Conservation (phyloP, 2,329 filamentous ascomycete species). For the Fusarium redolens region DNA sequence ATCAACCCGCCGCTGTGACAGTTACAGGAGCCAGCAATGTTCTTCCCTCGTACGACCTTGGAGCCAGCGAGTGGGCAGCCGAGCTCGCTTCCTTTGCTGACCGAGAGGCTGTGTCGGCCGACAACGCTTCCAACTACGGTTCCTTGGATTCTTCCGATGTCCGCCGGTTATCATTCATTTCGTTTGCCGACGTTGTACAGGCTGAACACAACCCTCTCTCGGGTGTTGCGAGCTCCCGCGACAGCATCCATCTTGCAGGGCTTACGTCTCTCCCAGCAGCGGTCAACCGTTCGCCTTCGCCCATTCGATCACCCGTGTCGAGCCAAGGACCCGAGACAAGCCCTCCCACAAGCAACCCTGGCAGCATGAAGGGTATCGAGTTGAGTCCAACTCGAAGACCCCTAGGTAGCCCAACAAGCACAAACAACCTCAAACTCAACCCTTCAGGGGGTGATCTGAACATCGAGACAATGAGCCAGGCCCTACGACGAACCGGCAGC, state of each 20-base stretch:
- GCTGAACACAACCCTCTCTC: conserved; percentile 76
- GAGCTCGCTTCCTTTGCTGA: conserved; percentile 67
- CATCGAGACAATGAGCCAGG: conserved; percentile 94
- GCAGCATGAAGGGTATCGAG: conserved; percentile 80
- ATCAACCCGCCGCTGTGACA: conserved; percentile 80
- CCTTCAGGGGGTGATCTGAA: conserved; percentile 72
- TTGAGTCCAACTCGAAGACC: conserved; percentile 71
- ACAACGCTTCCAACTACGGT: conserved; percentile 80
- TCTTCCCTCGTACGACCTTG: conserved; percentile 54
- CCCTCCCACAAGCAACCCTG: conserved; percentile 80
- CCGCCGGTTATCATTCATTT: conserved; percentile 91
- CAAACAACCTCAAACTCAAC: conserved; percentile 58
- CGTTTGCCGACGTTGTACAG: conserved; percentile 95
- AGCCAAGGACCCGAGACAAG: conserved; percentile 76
- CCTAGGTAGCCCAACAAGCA: conserved; percentile 72
- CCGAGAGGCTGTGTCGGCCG: conserved; percentile 58
- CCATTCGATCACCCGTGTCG: conserved; percentile 81
- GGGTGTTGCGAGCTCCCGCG: conserved; percentile 65
- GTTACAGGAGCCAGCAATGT: conserved; percentile 64
- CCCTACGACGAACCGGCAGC: conserved; percentile 85
- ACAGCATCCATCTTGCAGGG: conserved; percentile 76
- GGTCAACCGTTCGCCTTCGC: conserved; percentile 79
- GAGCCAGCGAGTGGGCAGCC: conserved; percentile 65
- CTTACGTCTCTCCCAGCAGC: conserved; percentile 68
- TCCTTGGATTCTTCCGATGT: conserved; percentile 80